These are phyloP conservation scores for Rhodotorula babjevae DNA, from an alignment of 768 basidiomycete genomes.

Conservation along the genomic window DNA sequence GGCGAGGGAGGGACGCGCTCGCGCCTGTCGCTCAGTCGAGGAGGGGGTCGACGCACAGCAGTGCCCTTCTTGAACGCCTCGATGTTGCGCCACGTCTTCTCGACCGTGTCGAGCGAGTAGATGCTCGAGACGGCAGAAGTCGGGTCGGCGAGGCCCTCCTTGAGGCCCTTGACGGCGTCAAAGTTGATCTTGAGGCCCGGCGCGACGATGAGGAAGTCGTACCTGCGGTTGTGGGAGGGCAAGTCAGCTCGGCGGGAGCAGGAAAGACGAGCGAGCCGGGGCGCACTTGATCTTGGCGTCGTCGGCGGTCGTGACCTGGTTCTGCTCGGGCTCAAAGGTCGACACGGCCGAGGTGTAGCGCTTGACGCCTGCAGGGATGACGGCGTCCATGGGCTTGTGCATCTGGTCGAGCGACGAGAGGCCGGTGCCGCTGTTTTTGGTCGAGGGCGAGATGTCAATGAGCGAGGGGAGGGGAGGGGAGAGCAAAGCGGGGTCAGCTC, in stretches of 20 bases:
- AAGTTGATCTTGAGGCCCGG: constrained; percentile 84
- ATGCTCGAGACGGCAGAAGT: constrained; percentile 81
- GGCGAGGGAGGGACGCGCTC: background rate
- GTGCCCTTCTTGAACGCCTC: constrained; percentile 68
- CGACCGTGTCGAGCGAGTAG: constrained; percentile 82
- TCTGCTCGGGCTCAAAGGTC: constrained; percentile 67
- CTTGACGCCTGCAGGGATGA: constrained; percentile 72
- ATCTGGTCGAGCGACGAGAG: constrained; percentile 62
- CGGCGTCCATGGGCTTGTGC: constrained; percentile 59
- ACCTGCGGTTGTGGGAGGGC: constrained; percentile 51
- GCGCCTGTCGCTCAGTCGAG: background rate
- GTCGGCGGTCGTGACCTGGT: constrained; percentile 65
- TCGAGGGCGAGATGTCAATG: background rate
- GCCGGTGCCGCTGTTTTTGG: constrained; percentile 65
- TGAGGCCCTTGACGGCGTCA: constrained; percentile 66
- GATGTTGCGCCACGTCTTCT: constrained; percentile 81
- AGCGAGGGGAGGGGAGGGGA: background rate
- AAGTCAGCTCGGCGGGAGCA: background rate
- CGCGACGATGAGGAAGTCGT: constrained; percentile 83
- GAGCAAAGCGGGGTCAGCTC: background rate
- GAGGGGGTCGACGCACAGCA: constrained; percentile 48
- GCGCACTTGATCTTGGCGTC: constrained; percentile 54
- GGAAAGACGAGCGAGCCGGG: background rate
- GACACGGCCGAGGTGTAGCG: constrained; percentile 58
- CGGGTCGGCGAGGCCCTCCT: constrained; percentile 70